These are phyloP conservation scores for Sequoia sempervirens DNA, from an alignment of 75 land plant species.

Conservation along the genomic window DNA sequence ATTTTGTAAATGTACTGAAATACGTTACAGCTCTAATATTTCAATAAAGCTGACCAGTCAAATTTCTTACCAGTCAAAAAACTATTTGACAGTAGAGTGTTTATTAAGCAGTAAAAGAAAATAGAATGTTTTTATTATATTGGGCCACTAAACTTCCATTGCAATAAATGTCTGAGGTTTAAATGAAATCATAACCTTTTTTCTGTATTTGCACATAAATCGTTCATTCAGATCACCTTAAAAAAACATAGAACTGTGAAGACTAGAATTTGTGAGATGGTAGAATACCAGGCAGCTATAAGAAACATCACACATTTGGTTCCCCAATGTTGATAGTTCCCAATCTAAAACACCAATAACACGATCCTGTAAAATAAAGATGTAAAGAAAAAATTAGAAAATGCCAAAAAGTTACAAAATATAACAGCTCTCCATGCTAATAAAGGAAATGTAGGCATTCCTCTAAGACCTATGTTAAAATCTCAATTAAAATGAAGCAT, in stretches of 20 bases:
- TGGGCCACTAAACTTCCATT: neutral
- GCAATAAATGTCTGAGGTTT: neutral
- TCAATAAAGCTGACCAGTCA: neutral
- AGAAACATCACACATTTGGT: slow-evolving; percentile 98
- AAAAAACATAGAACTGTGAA: neutral
- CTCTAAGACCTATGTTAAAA: neutral
- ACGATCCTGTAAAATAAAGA: slow-evolving; percentile 61
- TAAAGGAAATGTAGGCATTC: neutral
- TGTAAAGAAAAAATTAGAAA: neutral
- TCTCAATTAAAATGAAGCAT: neutral
- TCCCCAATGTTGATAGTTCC: slow-evolving; percentile 95
- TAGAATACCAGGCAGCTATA: slow-evolving; percentile 74
- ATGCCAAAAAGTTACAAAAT: neutral
- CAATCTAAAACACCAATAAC: slow-evolving; percentile 96
- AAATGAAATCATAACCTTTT: neutral
- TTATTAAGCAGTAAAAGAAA: neutral
- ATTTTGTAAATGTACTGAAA: neutral
- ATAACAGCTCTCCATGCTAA: neutral
- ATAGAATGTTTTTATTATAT: neutral
- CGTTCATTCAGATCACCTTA: neutral
- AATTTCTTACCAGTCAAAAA: neutral
- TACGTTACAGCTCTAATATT: neutral
- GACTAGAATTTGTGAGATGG: neutral
- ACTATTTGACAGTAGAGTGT: neutral
- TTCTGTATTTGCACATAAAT: neutral